These are phyloP conservation scores for Myxozyma vanderwaltii DNA, from an alignment of 805 yeast species.

Conservation along the genomic window DNA sequence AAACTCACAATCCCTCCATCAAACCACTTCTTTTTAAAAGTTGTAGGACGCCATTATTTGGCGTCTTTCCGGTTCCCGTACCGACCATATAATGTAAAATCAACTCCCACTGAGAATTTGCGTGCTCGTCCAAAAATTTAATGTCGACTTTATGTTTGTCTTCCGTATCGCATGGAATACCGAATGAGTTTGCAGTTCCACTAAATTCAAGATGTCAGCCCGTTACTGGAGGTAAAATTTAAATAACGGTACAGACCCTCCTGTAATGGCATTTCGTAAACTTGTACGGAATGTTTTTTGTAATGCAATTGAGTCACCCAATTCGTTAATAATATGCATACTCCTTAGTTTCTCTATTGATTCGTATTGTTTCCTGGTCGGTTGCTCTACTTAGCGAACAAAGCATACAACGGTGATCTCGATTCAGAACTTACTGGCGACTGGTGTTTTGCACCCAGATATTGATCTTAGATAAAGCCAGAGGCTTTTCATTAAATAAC, in stretches of 20 bases:
- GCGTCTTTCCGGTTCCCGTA: constrained; percentile 67
- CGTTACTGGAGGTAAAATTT: not conserved
- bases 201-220: constrained; percentile 1
- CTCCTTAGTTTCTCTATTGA: constrained; percentile 76
- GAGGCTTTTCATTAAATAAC: constrained; percentile 77
- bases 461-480: constrained; percentile 66
- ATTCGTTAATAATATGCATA: constrained; percentile 71
- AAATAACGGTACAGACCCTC: constrained; percentile 49
- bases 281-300: constrained; percentile 75
- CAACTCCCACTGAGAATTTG: constrained; percentile 89
- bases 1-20: constrained; percentile 58
- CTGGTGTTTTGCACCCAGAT: constrained; percentile 71
- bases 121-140: constrained; percentile 74
- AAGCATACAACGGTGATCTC: not conserved
- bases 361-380: constrained; percentile 62
- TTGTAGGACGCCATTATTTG: constrained; percentile 79
- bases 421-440: constrained; percentile 42
- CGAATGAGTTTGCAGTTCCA: constrained; percentile 67
- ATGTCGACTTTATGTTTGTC: constrained; percentile 61
- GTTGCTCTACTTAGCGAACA: constrained; percentile 27
- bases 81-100: constrained; percentile 98
- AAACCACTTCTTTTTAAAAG: constrained; percentile 78
- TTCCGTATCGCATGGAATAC: constrained; percentile 61
- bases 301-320: constrained; percentile 53
- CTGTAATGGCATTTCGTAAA: constrained; percentile 81